Base-by-base conservation (phyloP, 2,329 filamentous ascomycete species). In the Pseudogymnoascus sp. region DNA sequence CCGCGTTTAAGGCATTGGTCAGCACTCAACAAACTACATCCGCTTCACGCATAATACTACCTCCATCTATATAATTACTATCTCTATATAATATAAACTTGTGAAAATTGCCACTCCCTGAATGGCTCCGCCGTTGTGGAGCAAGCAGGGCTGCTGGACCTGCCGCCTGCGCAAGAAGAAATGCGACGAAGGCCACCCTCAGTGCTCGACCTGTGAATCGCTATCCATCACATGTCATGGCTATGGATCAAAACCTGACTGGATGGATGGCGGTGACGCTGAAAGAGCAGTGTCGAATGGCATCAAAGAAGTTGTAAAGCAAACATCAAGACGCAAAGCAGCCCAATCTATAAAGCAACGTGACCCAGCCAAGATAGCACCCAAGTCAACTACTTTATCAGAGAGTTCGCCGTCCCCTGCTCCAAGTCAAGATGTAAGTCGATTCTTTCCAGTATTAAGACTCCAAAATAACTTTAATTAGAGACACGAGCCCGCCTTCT, bases 121-220 rank as follows among this genome's bases (percentile, higher is more conserved):
- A 62, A 63, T 71, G 68, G 65, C 55, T 35, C 64, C 62, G 4
- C 62, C 67, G 7, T 65, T 70, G 59, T 66, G 68, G 31, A 68
- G 65, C 59, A 71, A 70, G 58, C 59, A 63, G 61, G 85, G 83
- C 65, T 88, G 84, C 81, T 87, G 86, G 73, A 87, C 84, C 59
- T 87, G 84, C 78, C 79, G 84, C 71, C 74, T 87, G 67, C 78
- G 84, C 69, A 79, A 84, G 65, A 87, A 87, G 77, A 87, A 87
- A 79, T 87, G 84, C 75, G 84, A 87, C 70, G 84, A 87, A 74
- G 81, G 81, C 67, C 77, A 78, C 63, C 83, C 83, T 63, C 75
- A 79, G 69, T 87, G 84, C 78, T 80, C 82, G 8, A 84, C 83
- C 64, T 87, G 84, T 80, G 84, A 83, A 62, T 70, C 74, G 1